Base-by-base conservation (phyloP, 1,284 basidiomycete species). In the Sparassis latifolia region DNA sequence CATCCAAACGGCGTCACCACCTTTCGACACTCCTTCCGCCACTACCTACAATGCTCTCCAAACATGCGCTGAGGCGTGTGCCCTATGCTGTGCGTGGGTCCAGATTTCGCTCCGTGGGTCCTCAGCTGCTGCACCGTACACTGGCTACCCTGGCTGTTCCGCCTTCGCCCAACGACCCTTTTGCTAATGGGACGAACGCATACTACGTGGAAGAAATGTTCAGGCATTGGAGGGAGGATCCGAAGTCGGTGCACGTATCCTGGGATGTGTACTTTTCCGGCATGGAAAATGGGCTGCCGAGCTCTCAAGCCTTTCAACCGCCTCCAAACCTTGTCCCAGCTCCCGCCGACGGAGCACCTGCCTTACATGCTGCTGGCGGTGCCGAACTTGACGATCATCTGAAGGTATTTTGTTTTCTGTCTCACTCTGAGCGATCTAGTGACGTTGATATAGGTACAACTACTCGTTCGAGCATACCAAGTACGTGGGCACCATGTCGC, bases 171-270 rank as follows among this genome's bases (percentile, higher is more conserved):
- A 86, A 86, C 57, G 86, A 89, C 66, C 75, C 80, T 20, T 95
- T 96, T 66, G 92, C 92, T 28, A 94, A 89, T 57, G 92, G 92
- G 48, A 92, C 86, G 44, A 97, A 97, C 72, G 78, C 91, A 40
- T 95, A 96, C 75, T 98, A 99, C 67, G 89, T 88, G 43, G 95
- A 97, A 65, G 92, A 96, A 73, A 95, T 96, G 93, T 95, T 94
- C 73, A 81, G 82, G 59, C 80, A 85, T 59, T 97, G 92, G 92
- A 85, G 84, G 70, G 76, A 89, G 69, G 91, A 99, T 71, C 92
- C 93, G 40, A 80, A 82, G 58, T 89, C 89, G 42, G 97, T 99
- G 0, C 96, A 99, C 72, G 77, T 84, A 2, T 97, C 93, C 33
- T 99, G 97, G 97, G 81, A 90, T 57, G 82, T 87, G 50, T 99